Percentiles rank a stretch among this genome's conserved stretches.
phyloP scores from a whole-genome alignment of 1,284 basidiomycete species.

The Cryptococcus maquisensis region DNA sequence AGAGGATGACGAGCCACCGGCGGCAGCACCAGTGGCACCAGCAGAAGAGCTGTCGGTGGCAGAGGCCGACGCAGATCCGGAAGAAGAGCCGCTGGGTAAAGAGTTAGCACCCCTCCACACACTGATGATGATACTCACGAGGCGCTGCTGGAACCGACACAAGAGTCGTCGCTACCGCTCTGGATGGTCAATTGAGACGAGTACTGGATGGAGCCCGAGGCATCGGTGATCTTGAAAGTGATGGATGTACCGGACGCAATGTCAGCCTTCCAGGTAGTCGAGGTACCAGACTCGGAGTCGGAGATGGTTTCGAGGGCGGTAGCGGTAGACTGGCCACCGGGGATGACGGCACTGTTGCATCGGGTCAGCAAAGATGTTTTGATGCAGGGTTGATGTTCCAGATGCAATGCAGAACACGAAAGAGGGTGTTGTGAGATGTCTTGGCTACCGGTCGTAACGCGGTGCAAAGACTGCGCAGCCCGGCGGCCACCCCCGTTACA shows the following conservation, averaged over 20 bases:
- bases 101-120: constrained; percentile 1
- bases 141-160: constrained; percentile 17
- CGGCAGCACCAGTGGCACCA: background rate
- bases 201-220: constrained; percentile 56
- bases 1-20: constrained; percentile 4
- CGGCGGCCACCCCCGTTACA: no score
- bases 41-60: constrained; percentile 7
- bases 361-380: background rate
- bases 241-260: constrained; percentile 52
- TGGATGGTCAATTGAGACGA: constrained; percentile 57
- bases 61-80: constrained; percentile 9
- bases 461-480: background rate
- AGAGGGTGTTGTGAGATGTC: background rate
- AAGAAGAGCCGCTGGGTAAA: constrained; percentile 6
- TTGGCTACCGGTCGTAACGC: background rate
- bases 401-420: background rate
- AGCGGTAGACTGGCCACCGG: constrained; percentile 63
- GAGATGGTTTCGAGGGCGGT: constrained; percentile 54
- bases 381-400: background rate
- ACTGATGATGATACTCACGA: constrained; percentile 6
- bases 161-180: constrained; percentile 46
- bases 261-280: constrained; percentile 62
- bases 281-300: constrained; percentile 40
- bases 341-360: constrained; percentile 53
- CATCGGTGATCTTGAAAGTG: constrained; percentile 37